These are phyloP conservation scores for Ogataea hybrid DNA, from an alignment of 1,139 yeast genomes.

Conservation along the genomic window DNA sequence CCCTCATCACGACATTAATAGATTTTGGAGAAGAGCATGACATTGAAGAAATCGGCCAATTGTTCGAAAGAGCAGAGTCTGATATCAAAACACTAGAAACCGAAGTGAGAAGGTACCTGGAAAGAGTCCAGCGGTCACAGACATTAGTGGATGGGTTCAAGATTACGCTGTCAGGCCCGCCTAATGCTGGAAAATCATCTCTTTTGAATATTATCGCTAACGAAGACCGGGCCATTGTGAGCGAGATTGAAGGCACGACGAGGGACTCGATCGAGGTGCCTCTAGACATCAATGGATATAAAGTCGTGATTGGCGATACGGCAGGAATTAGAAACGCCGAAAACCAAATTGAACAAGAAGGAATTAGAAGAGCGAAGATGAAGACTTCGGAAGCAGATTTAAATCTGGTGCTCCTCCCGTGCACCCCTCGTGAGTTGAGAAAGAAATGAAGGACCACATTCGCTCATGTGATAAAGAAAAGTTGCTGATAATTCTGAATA, in stretches of 20 bases:
- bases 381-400: conserved; percentile 61
- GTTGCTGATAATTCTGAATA: conserved; percentile 53
- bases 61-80: conserved; percentile 48
- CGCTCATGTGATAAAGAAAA: conserved; percentile 32
- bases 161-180: conserved; percentile 80
- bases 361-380: conserved; percentile 71
- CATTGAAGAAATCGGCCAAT: conserved; percentile 52
- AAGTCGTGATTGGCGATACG: conserved; percentile 84
- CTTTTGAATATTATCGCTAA: conserved; percentile 69
- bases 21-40: conserved; percentile 98
- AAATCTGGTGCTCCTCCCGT: conserved; percentile 51
- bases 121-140: conserved; percentile 56
- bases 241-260: conserved; percentile 92
- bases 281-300: conserved; percentile 78
- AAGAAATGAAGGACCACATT: conserved; percentile 40
- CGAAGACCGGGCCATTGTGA: conserved; percentile 87
- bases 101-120: conserved; percentile 50
- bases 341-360: conserved; percentile 73
- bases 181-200: conserved; percentile 96
- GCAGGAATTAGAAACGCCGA: conserved; percentile 74
- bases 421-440: conserved; percentile 30
- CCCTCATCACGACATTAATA: conserved; percentile 79
- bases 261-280: conserved; percentile 85
- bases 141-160: conserved; percentile 72
- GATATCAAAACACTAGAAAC: conserved; percentile 41